phyloP scores from a whole-genome alignment of 805 yeast genomes.

The Kodamaea lidongshanica region DNA sequence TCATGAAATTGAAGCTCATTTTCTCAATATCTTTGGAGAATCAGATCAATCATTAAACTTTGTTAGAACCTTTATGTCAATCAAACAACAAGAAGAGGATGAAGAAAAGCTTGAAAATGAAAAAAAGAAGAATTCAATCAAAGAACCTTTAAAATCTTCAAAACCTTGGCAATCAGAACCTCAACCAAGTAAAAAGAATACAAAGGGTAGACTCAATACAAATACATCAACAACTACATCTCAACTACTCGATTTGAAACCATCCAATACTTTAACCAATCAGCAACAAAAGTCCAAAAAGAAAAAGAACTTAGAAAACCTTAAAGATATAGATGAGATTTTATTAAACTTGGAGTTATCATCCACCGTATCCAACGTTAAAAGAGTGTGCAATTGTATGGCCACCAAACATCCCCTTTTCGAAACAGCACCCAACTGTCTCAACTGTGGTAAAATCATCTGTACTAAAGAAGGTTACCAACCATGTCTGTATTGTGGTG shows the following conservation, averaged over 20 bases:
- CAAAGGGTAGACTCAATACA: conserved; percentile 10
- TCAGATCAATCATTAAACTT: conserved; percentile 47
- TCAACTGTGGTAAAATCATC: conserved; percentile 89
- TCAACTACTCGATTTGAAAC: conserved; percentile 38
- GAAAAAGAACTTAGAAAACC: conserved; percentile 44
- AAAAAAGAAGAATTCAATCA: conserved; percentile 7
- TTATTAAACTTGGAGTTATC: conserved; percentile 46
- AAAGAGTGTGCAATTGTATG: conserved; percentile 66
- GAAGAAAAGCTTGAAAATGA: conserved; percentile 3
- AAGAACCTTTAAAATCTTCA: conserved; percentile 5
- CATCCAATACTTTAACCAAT: conserved; percentile 19
- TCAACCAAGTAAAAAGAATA: conserved; percentile 4
- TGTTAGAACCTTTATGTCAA: conserved; percentile 37
- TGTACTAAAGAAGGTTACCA: conserved; percentile 87
- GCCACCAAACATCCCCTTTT: conserved; percentile 84
- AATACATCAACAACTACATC: conserved; percentile 38
- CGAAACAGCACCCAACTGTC: conserved; percentile 87
- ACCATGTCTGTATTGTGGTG: conserved; percentile 80
- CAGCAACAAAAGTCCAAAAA: conserved; percentile 27
- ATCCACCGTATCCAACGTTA: conserved; percentile 7
- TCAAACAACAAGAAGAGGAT: conserved; percentile 27
- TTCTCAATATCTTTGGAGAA: conserved; percentile 52
- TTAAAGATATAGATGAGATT: conserved; percentile 62
- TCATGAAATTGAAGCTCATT: conserved; percentile 45
- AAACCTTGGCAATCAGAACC: conserved; percentile 4